Evolutionary conservation across 768 basidiomycete genomes (phyloP), one percentile per base, ranked within the genome.

Genomic region (Mycena maculata): DNA sequence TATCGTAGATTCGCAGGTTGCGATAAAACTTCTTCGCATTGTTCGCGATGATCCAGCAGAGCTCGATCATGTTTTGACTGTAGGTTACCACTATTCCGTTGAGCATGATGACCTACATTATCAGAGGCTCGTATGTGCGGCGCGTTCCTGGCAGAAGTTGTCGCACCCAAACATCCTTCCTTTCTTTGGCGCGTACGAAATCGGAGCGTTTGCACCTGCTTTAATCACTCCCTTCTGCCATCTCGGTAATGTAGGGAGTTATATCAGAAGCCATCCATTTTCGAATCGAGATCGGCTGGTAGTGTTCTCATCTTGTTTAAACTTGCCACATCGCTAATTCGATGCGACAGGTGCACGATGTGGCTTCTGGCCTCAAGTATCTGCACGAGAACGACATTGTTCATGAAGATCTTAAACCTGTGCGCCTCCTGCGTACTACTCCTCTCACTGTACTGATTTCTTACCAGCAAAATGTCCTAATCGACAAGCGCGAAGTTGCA

Each of bases 11-110:
- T 57, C 55, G 20, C 42, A 57, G 55, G 42, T 57, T 44, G 55
- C 55, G 28, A 44, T 57, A 16, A 57, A 57, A 45, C 55, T 57
- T 44, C 55, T 57, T 57, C 41, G 55, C 55, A 57, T 57, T 33
- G 41, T 57, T 57, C 55, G 55, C 33, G 52, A 54, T 44, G 55
- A 57, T 28, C 41, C 39, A 42, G 41, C 27, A 57, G 41, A 57
- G 42, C 42, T 57, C 55, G 55, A 57, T 44, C 41, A 45, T 11
- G 5, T 57, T 57, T 57, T 57, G 42, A 18, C 39, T 44, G 55
- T 57, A 57, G 55, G 55, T 42, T 45, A 44, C 25, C 55, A 25
- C 42, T 41, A 57, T 57, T 57, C 55, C 55, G 27, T 45, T 57
- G 39, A 41, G 39, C 41, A 57, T 57, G 30, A 33, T 48, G 28